A percentile compares a stretch with the other conserved stretches of the same genome.
phyloP scores from a whole-genome alignment of 257 asterid genomes.

The Leptodermis oblonga region DNA sequence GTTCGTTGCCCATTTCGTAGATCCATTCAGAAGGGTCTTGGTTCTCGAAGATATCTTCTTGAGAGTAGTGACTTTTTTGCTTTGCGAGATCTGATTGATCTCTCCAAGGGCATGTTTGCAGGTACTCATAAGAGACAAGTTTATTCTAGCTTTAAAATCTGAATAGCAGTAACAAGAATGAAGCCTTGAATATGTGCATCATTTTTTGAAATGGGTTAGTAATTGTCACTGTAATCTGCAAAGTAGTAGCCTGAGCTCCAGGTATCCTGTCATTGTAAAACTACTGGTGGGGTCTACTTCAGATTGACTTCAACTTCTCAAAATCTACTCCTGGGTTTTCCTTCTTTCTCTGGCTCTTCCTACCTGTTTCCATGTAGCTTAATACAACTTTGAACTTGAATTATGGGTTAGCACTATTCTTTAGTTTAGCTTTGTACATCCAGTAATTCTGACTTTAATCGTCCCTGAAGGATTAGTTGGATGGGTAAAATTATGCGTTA shows the following conservation, averaged over 20 bases:
- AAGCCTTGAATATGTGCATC: background rate
- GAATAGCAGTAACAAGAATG: conserved; percentile 4
- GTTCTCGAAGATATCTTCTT: conserved; percentile 87
- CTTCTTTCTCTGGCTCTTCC: background rate
- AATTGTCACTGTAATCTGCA: background rate
- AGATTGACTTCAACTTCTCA: conserved; percentile 1
- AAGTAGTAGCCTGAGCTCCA: background rate
- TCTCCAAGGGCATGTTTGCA: conserved; percentile 91
- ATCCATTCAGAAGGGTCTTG: conserved; percentile 44
- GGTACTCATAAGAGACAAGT: conserved; percentile 38
- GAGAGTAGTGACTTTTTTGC: conserved; percentile 90
- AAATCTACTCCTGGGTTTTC: background rate
- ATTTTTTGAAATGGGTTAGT: background rate
- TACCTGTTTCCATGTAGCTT: background rate
- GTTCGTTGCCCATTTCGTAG: conserved; percentile 6
- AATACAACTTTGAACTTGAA: background rate
- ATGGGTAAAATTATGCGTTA: background rate
- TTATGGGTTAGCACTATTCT: background rate
- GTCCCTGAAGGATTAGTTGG: background rate
- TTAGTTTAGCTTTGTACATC: background rate
- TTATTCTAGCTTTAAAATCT: conserved; percentile 13
- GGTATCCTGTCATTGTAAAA: background rate
- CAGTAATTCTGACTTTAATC: background rate
- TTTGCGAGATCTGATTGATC: conserved; percentile 79
- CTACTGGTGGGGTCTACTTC: background rate